Conservation (phyloP, 2,329 filamentous ascomycete species). For the Xylariaceae sp. region DNA sequence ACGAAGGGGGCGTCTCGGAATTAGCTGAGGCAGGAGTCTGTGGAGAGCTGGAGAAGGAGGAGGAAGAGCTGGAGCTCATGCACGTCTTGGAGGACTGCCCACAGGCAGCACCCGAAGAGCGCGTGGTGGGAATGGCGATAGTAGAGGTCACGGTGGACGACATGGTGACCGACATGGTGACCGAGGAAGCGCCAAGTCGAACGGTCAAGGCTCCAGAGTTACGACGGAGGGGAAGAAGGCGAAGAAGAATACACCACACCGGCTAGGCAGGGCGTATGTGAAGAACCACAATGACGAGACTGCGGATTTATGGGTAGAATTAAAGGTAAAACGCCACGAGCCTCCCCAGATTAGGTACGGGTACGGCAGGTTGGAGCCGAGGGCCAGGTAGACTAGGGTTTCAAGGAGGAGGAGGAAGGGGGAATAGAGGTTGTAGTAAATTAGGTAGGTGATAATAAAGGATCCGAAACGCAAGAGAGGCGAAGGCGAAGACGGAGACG, state of each 20-base stretch:
- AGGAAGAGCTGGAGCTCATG: conserved; percentile 50
- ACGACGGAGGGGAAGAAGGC: not conserved
- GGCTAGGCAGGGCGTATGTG: conserved; percentile 1
- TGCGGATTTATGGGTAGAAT: conserved; percentile 6
- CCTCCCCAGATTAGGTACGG: not conserved
- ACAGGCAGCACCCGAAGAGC: conserved; percentile 34
- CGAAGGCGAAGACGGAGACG: too few species aligned
- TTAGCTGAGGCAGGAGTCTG: conserved; percentile 40
- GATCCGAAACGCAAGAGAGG: too few species aligned
- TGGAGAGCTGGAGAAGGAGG: conserved; percentile 53
- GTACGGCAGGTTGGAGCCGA: not conserved
- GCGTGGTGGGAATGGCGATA: conserved; percentile 59
- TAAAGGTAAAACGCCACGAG: conserved; percentile 14
- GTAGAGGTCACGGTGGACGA: conserved; percentile 56
- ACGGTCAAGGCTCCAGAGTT: not conserved
- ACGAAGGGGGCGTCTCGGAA: conserved; percentile 38
- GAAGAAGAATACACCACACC: conserved; percentile 4
- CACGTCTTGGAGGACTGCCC: conserved; percentile 42
- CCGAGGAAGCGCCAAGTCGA: not conserved
- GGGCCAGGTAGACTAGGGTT: conserved; percentile 2
- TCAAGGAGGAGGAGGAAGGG: conserved; percentile 6
- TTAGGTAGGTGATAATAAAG: not conserved
- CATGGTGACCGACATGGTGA: conserved; percentile 9
- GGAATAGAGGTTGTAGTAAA: conserved; percentile 1
- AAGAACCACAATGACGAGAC: conserved; percentile 12